phyloP scores from a whole-genome alignment of 768 basidiomycete species.

The Xanthoconium stramineum region DNA sequence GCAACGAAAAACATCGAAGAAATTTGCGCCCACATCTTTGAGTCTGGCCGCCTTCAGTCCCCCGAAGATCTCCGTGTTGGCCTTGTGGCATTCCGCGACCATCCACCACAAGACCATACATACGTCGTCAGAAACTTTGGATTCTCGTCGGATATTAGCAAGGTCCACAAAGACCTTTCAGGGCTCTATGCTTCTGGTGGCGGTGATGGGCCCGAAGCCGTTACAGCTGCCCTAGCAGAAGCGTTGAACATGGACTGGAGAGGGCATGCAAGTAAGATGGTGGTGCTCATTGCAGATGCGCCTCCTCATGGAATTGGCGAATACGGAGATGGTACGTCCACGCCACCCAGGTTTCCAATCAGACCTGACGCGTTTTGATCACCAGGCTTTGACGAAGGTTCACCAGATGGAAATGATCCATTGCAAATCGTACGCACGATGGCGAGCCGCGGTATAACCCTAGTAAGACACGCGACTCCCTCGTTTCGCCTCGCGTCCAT shows the following conservation, averaged over 20 bases:
- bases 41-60: slow-evolving; percentile 86
- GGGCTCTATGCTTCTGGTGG: slow-evolving; percentile 86
- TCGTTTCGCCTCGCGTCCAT: background rate
- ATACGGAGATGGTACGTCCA: slow-evolving; percentile 81
- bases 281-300: slow-evolving; percentile 95
- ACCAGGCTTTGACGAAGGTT: slow-evolving; percentile 88
- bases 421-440: slow-evolving; percentile 82
- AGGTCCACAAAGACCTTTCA: slow-evolving; percentile 82
- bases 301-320: slow-evolving; percentile 98
- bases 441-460: slow-evolving; percentile 86
- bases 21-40: slow-evolving; percentile 92
- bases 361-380: slow-evolving; percentile 11
- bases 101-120: slow-evolving; percentile 96
- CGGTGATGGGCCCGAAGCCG: slow-evolving; percentile 95
- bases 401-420: slow-evolving; percentile 92
- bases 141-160: slow-evolving; percentile 87
- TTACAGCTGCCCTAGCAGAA: slow-evolving; percentile 89
- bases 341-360: background rate
- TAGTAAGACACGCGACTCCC: slow-evolving; percentile 49
- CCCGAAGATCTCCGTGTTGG: slow-evolving; percentile 89
- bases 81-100: slow-evolving; percentile 92
- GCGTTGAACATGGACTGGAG: slow-evolving; percentile 91
- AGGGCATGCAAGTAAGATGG: slow-evolving; percentile 85
- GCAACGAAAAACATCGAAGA: slow-evolving; percentile 96
- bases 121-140: slow-evolving; percentile 93